phyloP scores from a whole-genome alignment of 192 early-diverging fungal genomes.

The Umbelopsis sp. region DNA sequence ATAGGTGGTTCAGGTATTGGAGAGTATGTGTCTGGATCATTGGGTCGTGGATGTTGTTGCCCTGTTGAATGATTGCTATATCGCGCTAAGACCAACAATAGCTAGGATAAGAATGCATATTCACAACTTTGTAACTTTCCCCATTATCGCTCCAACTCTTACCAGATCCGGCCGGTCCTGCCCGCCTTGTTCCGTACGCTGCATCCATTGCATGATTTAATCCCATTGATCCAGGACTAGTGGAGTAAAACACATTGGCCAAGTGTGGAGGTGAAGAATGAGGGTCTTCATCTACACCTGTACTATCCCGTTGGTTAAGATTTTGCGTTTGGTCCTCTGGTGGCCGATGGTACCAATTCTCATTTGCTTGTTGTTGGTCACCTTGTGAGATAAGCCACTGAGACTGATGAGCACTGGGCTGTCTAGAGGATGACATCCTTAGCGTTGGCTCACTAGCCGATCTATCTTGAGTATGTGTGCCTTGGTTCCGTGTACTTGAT shows the following conservation, averaged over 20 bases:
- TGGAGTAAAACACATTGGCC: slow-evolving; percentile 6
- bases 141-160: neutral
- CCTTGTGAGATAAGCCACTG: neutral
- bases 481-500: neutral
- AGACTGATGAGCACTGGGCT: neutral
- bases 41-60: neutral
- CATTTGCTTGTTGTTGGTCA: neutral
- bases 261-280: neutral
- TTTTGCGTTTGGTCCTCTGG: neutral
- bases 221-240: neutral
- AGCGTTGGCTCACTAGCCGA: neutral
- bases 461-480: neutral
- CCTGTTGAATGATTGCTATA: neutral
- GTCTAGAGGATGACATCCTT: neutral
- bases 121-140: neutral
- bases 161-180: slow-evolving; percentile 11
- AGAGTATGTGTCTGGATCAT: neutral
- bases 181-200: slow-evolving; percentile 9
- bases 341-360: slow-evolving; percentile 3
- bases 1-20: neutral
- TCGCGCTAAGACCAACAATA: too few species aligned
- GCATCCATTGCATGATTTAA: slow-evolving; percentile 3
- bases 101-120: too few species aligned
- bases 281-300: neutral
- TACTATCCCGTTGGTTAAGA: neutral